These are phyloP conservation scores for Penicillium brevicompactum DNA, from an alignment of 2,329 filamentous ascomycete species.

Conservation along the genomic window DNA sequence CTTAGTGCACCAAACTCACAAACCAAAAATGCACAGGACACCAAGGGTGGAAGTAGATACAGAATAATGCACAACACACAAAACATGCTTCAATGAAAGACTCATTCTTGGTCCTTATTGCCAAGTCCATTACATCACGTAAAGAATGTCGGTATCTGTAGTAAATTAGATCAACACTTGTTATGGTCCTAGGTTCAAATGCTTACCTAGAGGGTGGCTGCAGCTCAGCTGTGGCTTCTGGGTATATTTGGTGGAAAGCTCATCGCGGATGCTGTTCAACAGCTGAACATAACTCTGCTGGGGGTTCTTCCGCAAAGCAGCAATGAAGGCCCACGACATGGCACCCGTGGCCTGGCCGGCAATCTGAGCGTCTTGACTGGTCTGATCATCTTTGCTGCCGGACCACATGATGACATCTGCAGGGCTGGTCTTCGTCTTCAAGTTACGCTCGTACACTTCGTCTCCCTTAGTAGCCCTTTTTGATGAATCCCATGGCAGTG, in stretches of 20 bases:
- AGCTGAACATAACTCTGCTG: constrained; percentile 96
- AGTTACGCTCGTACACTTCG: constrained; percentile 74
- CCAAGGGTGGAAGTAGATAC: constrained; percentile 23
- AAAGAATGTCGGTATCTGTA: constrained; percentile 65
- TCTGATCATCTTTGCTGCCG: constrained; percentile 93
- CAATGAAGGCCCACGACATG: constrained; percentile 98
- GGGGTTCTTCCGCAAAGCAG: constrained; percentile 84
- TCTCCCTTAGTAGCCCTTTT: constrained; percentile 83
- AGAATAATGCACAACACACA: constrained; percentile 20
- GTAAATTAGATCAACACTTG: background rate
- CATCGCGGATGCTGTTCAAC: constrained; percentile 91
- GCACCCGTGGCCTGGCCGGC: constrained; percentile 87
- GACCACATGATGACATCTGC: constrained; percentile 99
- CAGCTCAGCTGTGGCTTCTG: constrained; percentile 97
- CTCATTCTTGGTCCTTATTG: background rate
- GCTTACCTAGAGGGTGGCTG: constrained; percentile 89
- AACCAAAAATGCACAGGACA: constrained; percentile 12
- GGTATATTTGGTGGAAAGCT: constrained; percentile 80
- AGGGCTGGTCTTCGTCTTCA: constrained; percentile 86
- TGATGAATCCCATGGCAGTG: constrained; percentile 80
- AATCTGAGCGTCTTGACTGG: constrained; percentile 90
- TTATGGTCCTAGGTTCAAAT: constrained; percentile 14
- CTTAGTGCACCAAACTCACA: constrained; percentile 13
- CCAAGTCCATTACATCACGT: constrained; percentile 60
- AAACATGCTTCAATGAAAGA: constrained; percentile 8